Percentiles rank a stretch among this genome's conserved stretches.
Conservation (phyloP, 2,329 filamentous ascomycete genomes). For the Huntiella abstrusa region DNA sequence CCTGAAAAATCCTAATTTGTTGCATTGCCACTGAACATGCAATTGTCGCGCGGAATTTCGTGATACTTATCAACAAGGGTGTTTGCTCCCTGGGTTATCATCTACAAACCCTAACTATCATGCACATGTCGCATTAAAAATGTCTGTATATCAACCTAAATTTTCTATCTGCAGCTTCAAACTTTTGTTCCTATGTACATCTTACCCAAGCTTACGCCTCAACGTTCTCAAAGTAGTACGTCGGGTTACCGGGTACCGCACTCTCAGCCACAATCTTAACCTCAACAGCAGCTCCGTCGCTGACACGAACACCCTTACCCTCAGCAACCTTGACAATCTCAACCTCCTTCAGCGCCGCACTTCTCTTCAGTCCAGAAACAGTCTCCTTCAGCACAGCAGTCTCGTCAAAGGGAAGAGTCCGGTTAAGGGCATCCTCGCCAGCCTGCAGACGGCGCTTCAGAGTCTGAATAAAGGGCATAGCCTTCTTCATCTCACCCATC, state of each 20-base stretch:
- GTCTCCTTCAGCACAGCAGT: slow-evolving; percentile 56
- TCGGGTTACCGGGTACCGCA: slow-evolving; percentile 66
- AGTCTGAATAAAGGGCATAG: slow-evolving; percentile 85
- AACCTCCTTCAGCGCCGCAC: slow-evolving; percentile 47
- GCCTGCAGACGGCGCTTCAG: slow-evolving; percentile 67
- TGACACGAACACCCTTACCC: slow-evolving; percentile 39
- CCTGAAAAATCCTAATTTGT: too few species aligned
- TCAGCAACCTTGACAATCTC: slow-evolving; percentile 56
- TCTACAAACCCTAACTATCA: too few species aligned
- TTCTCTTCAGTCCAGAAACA: slow-evolving; percentile 59
- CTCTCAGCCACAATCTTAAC: slow-evolving; percentile 42
- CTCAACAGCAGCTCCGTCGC: slow-evolving; percentile 34
- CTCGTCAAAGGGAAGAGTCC: slow-evolving; percentile 79
- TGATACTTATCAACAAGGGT: too few species aligned
- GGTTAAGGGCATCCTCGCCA: slow-evolving; percentile 60
- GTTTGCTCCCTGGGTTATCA: too few species aligned
- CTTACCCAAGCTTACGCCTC: background rate
- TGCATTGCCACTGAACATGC: too few species aligned
- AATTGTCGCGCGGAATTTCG: too few species aligned
- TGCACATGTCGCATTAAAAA: too few species aligned
- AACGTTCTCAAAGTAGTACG: slow-evolving; percentile 77
- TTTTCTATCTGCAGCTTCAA: too few species aligned
- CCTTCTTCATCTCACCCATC: slow-evolving; percentile 83
- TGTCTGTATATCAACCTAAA: too few species aligned
- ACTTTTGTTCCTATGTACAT: background rate